Base-by-base conservation (phyloP, 1,284 basidiomycete genomes). In the Anthracocystis panici-leucophaei region DNA sequence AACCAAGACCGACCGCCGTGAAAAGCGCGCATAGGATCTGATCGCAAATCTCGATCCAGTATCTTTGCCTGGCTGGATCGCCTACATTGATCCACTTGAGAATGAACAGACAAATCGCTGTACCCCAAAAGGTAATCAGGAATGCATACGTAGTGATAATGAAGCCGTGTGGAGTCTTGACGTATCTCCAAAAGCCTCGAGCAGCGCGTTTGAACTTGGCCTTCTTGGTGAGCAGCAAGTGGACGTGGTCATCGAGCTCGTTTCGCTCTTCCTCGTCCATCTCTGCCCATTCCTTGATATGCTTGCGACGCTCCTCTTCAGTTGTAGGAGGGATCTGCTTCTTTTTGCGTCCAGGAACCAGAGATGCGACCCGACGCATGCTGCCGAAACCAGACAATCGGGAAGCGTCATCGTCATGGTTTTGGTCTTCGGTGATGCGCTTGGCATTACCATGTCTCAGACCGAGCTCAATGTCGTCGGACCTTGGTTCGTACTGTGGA, bases 231-330 rank as follows among this genome's bases (percentile, higher is more conserved):
- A 96, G 88, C 3, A 94, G 89, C 74, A 92, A 89, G 59, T 92
- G 90, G 23, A 96, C 91, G 86, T 95, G 93, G 40, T 89, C 87
- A 83, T 94, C 92, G 23, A 94, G 86, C 52, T 82, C 77, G 40
- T 77, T 70, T 31, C 82, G 75, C 50, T 84, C 82, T 14, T 82
- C 79, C 27, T 77, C 77, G 67, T 84, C 82, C 81, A 84, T 81
- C 10, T 77, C 66, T 4, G 65, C 65, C 80, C 81, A 84, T 14
- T 75, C 61, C 12, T 59, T 55, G 52, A 82, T 83, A 55, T 84
- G 82, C 33, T 68, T 72, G 27, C 71, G 62, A 5, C 65, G 65
- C 38, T 82, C 79, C 25, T 69, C 62, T 38, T 78, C 74, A n/a
- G 70, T 74, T 11, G 51, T 65, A 20, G 75, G 58, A 3, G 65